Base-by-base conservation (phyloP, 805 yeast species). In the Nakazawaea pomicola region DNA sequence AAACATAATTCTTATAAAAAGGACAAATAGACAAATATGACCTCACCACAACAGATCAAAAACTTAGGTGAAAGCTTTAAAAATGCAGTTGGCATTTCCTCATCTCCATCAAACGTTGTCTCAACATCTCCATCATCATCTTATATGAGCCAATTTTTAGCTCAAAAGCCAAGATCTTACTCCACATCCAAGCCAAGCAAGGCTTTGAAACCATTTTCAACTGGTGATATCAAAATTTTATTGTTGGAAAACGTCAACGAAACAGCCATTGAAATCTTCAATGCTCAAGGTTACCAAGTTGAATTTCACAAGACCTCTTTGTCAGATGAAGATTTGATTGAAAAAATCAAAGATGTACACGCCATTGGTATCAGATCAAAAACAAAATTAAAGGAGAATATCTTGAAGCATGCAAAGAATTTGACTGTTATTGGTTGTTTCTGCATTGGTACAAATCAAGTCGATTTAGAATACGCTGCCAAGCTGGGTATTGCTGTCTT, bases 371-470 rank as follows among this genome's bases (percentile, higher is more conserved):
- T 93, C 59, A 86, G 99, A 72, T 93, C 98, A 46, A 93, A 93
- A 73, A 93, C 99, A 38, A 85, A 80, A 64, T 72, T 93, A 58
- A 86, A 89, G 30, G 83, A 77, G 51, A 79, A 78, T 39, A 80
- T 93, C 21, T 72, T 93, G 54, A 71, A 77, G 49, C 86, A 85
- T 54, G 99, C 99, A 44, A 83, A 81, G 62, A 87, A 91, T 70
- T 74, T 93, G 64, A 85, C 85, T 20, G 90, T 78, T 24, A 72
- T 93, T 64, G 99, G 99, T 44, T 93, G 99, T 71, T 93, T 93
- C 84, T 93, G 99, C 75, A 93, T 93, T 53, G 99, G 99, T 57
- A 93, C 98, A 47, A 93, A 93, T 70, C 99, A 93, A 70, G 99
- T 93, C 42, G 95, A 93, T 62, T 74, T 90, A 49, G 86, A 85